These are phyloP conservation scores for Cicer chorassanicum DNA, from an alignment of 306 rosid genomes.

Conservation along the genomic window DNA sequence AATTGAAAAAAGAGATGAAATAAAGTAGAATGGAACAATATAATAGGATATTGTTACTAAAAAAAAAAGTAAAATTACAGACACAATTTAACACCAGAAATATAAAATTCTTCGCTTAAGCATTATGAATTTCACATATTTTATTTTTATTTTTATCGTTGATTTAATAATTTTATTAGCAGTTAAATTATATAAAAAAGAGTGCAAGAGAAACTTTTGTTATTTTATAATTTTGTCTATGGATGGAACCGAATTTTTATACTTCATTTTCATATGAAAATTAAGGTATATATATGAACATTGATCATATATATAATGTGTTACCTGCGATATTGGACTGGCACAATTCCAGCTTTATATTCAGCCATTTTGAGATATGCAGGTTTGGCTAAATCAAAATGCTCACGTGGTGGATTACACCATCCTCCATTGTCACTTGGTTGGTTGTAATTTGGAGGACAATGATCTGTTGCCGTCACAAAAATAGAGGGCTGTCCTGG, in stretches of 20 bases:
- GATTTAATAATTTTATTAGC: too few relatives aligned
- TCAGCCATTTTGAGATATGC: constrained; percentile 61
- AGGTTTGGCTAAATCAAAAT: constrained; percentile 81
- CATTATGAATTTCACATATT: too few relatives aligned
- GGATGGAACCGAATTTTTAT: too few relatives aligned
- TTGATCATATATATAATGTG: not conserved
- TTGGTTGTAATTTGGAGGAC: constrained; percentile 56
- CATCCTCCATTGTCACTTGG: constrained; percentile 71
- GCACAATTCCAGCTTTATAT: constrained; percentile 63
- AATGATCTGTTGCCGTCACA: constrained; percentile 72
- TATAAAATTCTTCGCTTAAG: too few relatives aligned
- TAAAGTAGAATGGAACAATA: not conserved
- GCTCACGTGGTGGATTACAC: constrained; percentile 83
- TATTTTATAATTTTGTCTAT: too few relatives aligned
- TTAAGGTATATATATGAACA: not conserved
- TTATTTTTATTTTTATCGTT: too few relatives aligned
- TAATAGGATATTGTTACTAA: not conserved
- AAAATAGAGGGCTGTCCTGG: constrained; percentile 50
- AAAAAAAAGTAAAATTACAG: too few relatives aligned
- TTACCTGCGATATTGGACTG: constrained; percentile 70
- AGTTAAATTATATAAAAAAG: too few relatives aligned
- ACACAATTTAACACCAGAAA: too few relatives aligned
- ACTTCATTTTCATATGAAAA: too few relatives aligned
- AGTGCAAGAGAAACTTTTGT: too few relatives aligned
- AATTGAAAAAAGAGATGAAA: not conserved